A percentile compares a stretch with the other conserved stretches of the same genome.
Evolutionary conservation across 257 asterid species (phyloP).

Genomic region (Scutellaria minor): DNA sequence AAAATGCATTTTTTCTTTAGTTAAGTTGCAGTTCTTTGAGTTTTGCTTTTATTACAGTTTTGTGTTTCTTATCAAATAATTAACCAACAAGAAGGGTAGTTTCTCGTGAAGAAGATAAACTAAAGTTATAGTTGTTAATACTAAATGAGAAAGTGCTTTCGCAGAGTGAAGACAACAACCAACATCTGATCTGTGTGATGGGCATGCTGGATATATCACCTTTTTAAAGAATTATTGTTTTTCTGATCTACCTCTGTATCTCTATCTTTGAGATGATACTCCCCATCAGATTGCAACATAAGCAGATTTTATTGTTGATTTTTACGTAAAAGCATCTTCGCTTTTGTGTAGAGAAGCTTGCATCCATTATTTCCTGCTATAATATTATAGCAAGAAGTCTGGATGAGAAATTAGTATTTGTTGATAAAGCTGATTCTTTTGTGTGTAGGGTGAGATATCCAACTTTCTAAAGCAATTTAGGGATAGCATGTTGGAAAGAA

Average conservation of each 20-base stretch:
- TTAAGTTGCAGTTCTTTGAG: neutral
- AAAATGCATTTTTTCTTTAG: conserved; percentile 9
- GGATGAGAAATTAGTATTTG: neutral
- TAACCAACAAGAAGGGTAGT: neutral
- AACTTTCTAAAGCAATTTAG: neutral
- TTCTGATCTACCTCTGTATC: neutral
- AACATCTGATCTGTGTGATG: neutral
- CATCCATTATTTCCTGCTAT: neutral
- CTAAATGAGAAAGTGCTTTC: neutral
- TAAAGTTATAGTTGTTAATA: neutral
- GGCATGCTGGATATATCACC: conserved; percentile 1
- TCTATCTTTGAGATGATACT: neutral
- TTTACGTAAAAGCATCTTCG: neutral
- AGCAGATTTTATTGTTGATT: neutral
- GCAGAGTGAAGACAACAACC: conserved; percentile 21
- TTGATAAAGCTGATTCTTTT: too few relatives aligned
- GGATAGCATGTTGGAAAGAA: neutral
- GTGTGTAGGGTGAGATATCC: too few relatives aligned
- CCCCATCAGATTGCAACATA: neutral
- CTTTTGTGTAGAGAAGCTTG: conserved; percentile 2
- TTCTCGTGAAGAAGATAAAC: conserved; percentile 5
- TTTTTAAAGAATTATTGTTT: neutral
- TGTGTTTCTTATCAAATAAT: neutral
- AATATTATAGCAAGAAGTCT: neutral
- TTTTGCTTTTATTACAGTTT: neutral